A percentile compares a stretch with the other conserved stretches of the same genome.
Evolutionary conservation across 208 protist species (phyloP).

Genomic region (Trypanosoma theileri): DNA sequence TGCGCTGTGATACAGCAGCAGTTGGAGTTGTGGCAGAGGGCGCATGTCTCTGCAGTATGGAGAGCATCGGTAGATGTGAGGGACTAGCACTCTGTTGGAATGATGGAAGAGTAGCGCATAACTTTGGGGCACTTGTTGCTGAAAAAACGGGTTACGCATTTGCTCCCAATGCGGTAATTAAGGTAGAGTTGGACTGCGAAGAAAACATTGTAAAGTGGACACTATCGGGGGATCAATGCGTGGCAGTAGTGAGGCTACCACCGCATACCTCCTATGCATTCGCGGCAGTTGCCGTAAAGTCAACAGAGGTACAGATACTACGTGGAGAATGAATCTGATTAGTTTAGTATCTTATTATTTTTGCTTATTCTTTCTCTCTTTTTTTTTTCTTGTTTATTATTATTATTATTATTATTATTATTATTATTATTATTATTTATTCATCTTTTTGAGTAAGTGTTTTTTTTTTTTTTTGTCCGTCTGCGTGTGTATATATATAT

Average conservation of each 20-base stretch:
- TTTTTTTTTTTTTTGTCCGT: neutral
- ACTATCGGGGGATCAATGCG: slow-evolving; percentile 42
- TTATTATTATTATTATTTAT: slow-evolving; percentile 18
- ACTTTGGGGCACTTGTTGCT: slow-evolving; percentile 34
- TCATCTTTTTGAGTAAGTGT: neutral
- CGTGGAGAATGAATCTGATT: slow-evolving; percentile 3
- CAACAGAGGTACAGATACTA: slow-evolving; percentile 61
- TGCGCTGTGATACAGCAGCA: slow-evolving; percentile 50
- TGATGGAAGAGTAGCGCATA: slow-evolving; percentile 54
- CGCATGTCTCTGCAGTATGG: slow-evolving; percentile 2
- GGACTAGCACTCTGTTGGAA: slow-evolving; percentile 67
- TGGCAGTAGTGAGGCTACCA: slow-evolving; percentile 60
- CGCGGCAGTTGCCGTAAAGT: slow-evolving; percentile 37
- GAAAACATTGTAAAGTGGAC: slow-evolving; percentile 55
- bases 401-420: too few species aligned
- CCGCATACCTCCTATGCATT: slow-evolving; percentile 47
- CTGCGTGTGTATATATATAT: neutral
- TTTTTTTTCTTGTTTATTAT: slow-evolving; percentile 1
- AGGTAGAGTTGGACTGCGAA: slow-evolving; percentile 54
- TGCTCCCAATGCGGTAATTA: slow-evolving; percentile 31
- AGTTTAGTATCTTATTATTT: slow-evolving; percentile 10
- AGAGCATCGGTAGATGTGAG: slow-evolving; percentile 8
- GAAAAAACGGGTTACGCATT: slow-evolving; percentile 45
- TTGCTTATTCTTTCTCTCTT: slow-evolving; percentile 19
- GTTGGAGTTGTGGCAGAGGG: slow-evolving; percentile 44